Evolutionary conservation across 2,329 filamentous ascomycete genomes (phyloP), one percentile per base, ranked within the genome.

Genomic region (Xylaria sp.): DNA sequence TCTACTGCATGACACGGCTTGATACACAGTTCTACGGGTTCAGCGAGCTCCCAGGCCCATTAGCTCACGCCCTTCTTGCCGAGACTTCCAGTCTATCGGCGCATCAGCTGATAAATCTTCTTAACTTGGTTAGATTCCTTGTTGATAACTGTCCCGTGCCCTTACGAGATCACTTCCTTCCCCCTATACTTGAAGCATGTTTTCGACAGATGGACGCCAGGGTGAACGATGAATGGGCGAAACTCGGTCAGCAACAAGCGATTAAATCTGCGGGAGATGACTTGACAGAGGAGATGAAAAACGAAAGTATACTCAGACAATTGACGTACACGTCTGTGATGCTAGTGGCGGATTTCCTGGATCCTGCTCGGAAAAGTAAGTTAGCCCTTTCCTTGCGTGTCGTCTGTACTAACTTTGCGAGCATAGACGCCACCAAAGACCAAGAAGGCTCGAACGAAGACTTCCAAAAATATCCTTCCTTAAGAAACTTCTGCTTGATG

Each of bases 281-380:
- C 68, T 83, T 99, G 62, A 93, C 92, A 1, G 94, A 98, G 73
- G 96, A 99, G 82, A 99, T 99, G 96, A 97, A 98, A 81, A 91
- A 93, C 6, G 96, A 99, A 79, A 98, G 95, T 77, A 97, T 99
- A 35, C 83, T 99, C 54, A 90, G 96, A 23, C 94, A 98, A 78
- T 86, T 98, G 59, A 98, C 95, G 0, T 96, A 97, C 80, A 93
- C 93, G 3, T 93, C 94, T 1, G 93, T 98, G 35, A 91, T 96
- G 74, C 93, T 98, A 86, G 92, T 98, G 71, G 93, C 93, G 8
- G 92, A 93, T 73, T 90, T 98, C 74, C 85, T 99, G 25, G 94
- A 97, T 78, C 92, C 94, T 16, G 85, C 86, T 58, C 84, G 88
- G 82, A 85, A 81, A 79, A 90, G 89, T 91, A 84, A 82, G 85